phyloP scores from a whole-genome alignment of 2,329 filamentous ascomycete genomes.

The Fusarium denticulatum region DNA sequence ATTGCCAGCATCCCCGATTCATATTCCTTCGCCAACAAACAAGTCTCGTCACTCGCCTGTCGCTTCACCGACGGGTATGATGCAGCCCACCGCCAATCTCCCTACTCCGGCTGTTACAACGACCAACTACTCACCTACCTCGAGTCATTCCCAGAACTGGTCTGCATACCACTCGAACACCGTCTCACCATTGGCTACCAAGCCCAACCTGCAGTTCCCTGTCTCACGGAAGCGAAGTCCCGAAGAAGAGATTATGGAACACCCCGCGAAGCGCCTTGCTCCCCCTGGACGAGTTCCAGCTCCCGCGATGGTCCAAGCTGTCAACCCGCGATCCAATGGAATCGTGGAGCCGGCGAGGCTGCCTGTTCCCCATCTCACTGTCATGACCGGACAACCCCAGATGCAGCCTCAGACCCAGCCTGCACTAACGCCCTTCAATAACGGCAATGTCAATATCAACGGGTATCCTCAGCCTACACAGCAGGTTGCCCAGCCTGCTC shows the following conservation, averaged over 20 bases:
- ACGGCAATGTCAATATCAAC: slow-evolving; percentile 48
- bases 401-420: slow-evolving; percentile 24
- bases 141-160: slow-evolving; percentile 52
- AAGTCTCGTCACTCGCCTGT: slow-evolving; percentile 57
- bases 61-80: slow-evolving; percentile 58
- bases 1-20: slow-evolving; percentile 53
- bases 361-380: slow-evolving; percentile 76
- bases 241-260: slow-evolving; percentile 62
- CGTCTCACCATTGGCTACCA: slow-evolving; percentile 60
- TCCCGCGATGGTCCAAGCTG: slow-evolving; percentile 21
- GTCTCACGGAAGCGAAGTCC: slow-evolving; percentile 61
- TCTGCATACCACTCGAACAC: slow-evolving; percentile 51
- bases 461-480: slow-evolving; percentile 49
- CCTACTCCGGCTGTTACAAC: slow-evolving; percentile 48
- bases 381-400: slow-evolving; percentile 61
- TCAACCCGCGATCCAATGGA: slow-evolving; percentile 36
- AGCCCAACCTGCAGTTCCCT: slow-evolving; percentile 55
- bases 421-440: slow-evolving; percentile 42
- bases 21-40: slow-evolving; percentile 53
- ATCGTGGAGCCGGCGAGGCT: slow-evolving; percentile 57
- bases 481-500: slow-evolving; percentile 44
- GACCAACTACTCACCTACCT: slow-evolving; percentile 53
- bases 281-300: slow-evolving; percentile 38
- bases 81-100: slow-evolving; percentile 44
- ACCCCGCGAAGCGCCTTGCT: slow-evolving; percentile 62